Evolutionary conservation across 1,139 yeast genomes (phyloP), one percentile per base, ranked within the genome.

Genomic region (Scheffersomyces quercinus): DNA sequence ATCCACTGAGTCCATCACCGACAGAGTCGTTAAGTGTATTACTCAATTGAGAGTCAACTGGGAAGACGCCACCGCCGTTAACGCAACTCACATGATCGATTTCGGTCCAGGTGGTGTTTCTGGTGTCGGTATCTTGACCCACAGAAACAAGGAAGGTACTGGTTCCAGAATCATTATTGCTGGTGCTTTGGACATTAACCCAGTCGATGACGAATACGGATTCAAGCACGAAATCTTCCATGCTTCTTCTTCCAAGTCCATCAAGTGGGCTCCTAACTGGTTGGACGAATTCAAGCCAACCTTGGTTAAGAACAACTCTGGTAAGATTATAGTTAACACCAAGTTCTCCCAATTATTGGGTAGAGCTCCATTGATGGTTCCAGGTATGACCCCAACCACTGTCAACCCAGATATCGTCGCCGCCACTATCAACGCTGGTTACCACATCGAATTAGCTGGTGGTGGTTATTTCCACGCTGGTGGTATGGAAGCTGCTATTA

Each of bases 31-130:
- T 48, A 82, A 82, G 63, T 85, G 91, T 60, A 91, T 93, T 62
- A 89, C 95, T 44, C 85, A 83, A 60, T 79, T 88, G 61, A 90
- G 96, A 37, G 99, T 93, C 52, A 79, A 88, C 70, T 93, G 99
- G 99, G 98, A 93, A 72, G 56, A 58, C 30, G 95, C 99, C 30
- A 91, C 97, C 41, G 67, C 80, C 52, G 88, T 88, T 64, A 62
- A 78, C 43, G 80, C 95, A 28, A 87, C 97, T 41, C 99, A 95
- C 65, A 81, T 93, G 56, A 70, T 93, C 54, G 99, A 93, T 69
- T 93, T 93, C 60, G 99, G 99, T 62, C 99, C 99, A 49, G 99
- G 99, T 69, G 99, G 98, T 56, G 84, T 88, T 41, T 88, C 98
- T 39, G 99, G 99, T 55, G 78, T 93, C 56, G 99, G 99, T 70